Percentiles rank a stretch among this genome's conserved stretches.
phyloP scores from a whole-genome alignment of 371 early-diverging fungal species.

The Mucor mucedo region DNA sequence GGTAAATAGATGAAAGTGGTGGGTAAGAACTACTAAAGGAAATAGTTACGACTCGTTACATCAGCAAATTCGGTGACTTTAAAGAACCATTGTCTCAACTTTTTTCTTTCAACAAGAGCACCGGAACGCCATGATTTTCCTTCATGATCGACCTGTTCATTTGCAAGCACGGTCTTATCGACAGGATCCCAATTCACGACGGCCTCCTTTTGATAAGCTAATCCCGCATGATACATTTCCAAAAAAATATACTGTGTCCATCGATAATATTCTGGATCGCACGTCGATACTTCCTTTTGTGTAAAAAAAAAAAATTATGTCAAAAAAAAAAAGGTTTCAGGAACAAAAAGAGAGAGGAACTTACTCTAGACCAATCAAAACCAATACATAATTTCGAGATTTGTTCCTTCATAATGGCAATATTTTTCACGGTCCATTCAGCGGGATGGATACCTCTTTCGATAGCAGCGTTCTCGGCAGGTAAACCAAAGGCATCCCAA shows the following conservation, averaged over 20 bases:
- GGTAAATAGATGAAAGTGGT: too few relatives aligned
- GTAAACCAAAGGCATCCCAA: constrained; percentile 99
- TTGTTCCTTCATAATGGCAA: constrained; percentile 82
- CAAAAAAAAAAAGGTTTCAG: background rate
- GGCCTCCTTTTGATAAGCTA: constrained; percentile 89
- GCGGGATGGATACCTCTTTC: constrained; percentile 82
- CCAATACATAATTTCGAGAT: constrained; percentile 74
- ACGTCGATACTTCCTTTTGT: constrained; percentile 80
- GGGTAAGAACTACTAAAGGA: too few relatives aligned
- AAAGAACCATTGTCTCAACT: constrained; percentile 92
- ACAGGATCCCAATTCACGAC: constrained; percentile 97
- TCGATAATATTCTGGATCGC: constrained; percentile 85
- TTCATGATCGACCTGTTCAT: constrained; percentile 93
- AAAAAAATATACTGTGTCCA: constrained; percentile 94
- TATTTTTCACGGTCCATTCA: constrained; percentile 86
- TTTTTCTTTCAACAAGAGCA: constrained; percentile 88
- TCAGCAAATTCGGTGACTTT: constrained; percentile 87
- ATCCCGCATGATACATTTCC: constrained; percentile 74
- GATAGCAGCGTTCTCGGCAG: constrained; percentile 98
- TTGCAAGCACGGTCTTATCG: constrained; percentile 93
- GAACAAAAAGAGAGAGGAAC: background rate
- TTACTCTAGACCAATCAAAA: constrained; percentile 86
- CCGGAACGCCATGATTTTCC: constrained; percentile 94
- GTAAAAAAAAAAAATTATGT: background rate
- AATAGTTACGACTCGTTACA: constrained; percentile 32